Percentiles rank a stretch among this genome's conserved stretches.
phyloP scores from a whole-genome alignment of 345 rosid species.

The Acer campestre region DNA sequence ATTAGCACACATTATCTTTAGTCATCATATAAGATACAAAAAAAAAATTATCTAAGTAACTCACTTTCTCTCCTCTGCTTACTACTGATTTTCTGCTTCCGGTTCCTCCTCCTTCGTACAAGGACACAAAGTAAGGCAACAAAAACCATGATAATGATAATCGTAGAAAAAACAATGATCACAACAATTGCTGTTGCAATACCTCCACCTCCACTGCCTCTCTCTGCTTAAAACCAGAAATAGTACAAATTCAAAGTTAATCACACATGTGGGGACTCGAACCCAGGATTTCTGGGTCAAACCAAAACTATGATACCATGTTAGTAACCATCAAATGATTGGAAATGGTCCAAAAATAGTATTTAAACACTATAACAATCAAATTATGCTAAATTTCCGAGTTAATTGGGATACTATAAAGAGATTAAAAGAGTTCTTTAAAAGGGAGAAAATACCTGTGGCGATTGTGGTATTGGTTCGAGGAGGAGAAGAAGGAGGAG shows the following conservation, averaged over 20 bases:
- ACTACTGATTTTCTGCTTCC: not conserved
- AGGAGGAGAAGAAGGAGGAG: not conserved
- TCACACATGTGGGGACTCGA: too few species aligned
- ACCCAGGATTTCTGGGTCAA: too few species aligned
- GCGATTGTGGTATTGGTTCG: too few species aligned
- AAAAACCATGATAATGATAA: slow-evolving; percentile 16
- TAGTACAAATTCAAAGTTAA: not conserved
- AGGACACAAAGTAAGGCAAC: not conserved
- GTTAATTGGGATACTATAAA: not conserved
- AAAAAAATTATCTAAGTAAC: not conserved
- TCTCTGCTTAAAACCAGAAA: not conserved
- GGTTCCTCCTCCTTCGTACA: not conserved
- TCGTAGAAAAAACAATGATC: slow-evolving; percentile 27
- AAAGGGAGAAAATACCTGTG: not conserved
- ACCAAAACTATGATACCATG: too few species aligned
- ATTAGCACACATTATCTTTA: not conserved
- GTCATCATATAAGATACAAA: too few species aligned
- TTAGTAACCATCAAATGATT: too few species aligned
- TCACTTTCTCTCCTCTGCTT: not conserved
- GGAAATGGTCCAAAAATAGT: too few species aligned
- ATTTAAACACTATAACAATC: too few species aligned
- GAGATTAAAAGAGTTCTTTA: not conserved
- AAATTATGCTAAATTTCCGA: too few species aligned
- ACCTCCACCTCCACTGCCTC: not conserved
- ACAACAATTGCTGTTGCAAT: slow-evolving; percentile 14